phyloP scores from a whole-genome alignment of 768 basidiomycete genomes.

The Cyathus striatus region DNA sequence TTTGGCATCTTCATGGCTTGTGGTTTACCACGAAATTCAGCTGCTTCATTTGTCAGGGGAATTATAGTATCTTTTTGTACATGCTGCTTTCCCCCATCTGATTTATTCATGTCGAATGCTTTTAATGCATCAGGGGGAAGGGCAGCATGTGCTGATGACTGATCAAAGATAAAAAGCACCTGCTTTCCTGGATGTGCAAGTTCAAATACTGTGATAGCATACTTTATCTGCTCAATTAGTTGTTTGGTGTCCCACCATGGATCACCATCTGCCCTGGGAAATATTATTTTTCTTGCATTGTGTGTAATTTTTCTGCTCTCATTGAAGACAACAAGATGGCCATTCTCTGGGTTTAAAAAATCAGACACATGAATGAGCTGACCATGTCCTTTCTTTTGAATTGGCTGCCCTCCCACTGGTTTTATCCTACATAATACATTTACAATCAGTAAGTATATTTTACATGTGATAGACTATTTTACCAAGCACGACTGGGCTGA shows the following conservation, averaged over 20 bases:
- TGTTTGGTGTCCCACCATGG: slow-evolving; percentile 32
- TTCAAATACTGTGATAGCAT: slow-evolving; percentile 30
- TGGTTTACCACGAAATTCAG: slow-evolving; percentile 13
- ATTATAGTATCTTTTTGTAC: slow-evolving; percentile 28
- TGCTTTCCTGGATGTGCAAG: slow-evolving; percentile 21
- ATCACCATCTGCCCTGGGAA: slow-evolving; percentile 28
- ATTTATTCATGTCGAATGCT: slow-evolving; percentile 37
- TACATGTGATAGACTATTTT: too few relatives aligned
- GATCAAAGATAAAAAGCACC: slow-evolving; percentile 33
- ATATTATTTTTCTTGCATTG: slow-evolving; percentile 30
- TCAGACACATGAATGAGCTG: slow-evolving; percentile 33
- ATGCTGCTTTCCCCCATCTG: slow-evolving; percentile 30
- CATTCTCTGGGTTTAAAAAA: slow-evolving; percentile 28
- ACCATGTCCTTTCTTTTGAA: slow-evolving; percentile 25
- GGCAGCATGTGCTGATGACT: slow-evolving; percentile 35
- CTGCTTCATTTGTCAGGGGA: slow-evolving; percentile 24
- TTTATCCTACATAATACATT: too few relatives aligned
- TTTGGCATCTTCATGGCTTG: slow-evolving; percentile 28
- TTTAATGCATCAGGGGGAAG: slow-evolving; percentile 30
- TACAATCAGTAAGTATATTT: too few relatives aligned
- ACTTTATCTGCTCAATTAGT: slow-evolving; percentile 23
- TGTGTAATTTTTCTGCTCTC: slow-evolving; percentile 14
- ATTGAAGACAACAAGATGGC: slow-evolving; percentile 21
- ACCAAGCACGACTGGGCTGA: slow-evolving; percentile 7
- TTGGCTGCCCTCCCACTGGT: slow-evolving; percentile 14